Base-by-base conservation (phyloP, 2,329 filamentous ascomycete genomes). In the Tolypocladium album region DNA sequence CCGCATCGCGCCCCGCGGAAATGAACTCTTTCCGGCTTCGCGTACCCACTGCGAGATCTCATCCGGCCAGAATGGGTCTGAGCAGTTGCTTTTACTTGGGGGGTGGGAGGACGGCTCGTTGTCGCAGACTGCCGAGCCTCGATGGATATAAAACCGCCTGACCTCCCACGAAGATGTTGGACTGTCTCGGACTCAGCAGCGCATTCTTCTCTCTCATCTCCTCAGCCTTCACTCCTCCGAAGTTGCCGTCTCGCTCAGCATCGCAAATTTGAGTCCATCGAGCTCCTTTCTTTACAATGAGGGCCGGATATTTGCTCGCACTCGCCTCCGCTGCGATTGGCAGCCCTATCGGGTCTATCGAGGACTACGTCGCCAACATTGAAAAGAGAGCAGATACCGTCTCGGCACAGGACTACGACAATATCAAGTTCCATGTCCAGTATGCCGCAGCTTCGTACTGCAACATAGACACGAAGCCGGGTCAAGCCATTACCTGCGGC, bases 361-460 rank as follows among this genome's bases (percentile, higher is more conserved):
- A 67, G 12, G 65, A 67, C 56, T 70, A 73, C 56, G 56, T 59
- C 24, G 63, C 59, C 39, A 58, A 63, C 20, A 61, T 78, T 1
- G 68, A 73, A 52, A 62, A 64, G 45, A 70, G 74, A 12, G 31
- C 1, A 39, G 43, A 17, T 12, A 24, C 63, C 4, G 66, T 76
- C 56, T 71, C 72, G 8, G 42, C 63, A 3, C 61, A 67, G 12
- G 68, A 78, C 39, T 67, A 79, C 17, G 63, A 64, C 61, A 73
- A 72, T 60, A 72, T 84, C 62, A 66, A 74, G 57, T 78, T 79
- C 66, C 84, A 76, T 64, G 73, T 76, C 38, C 76, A 85, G 68
- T 82, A 82, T 64, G 71, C 81, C 4, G 76, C 72, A 2, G 79
- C 81, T 4, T 73, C 78, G 3, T 83, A 83, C 69, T 85, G 82